Percentiles rank a stretch among this genome's conserved stretches.
phyloP scores from a whole-genome alignment of 2,329 filamentous ascomycete species.

The Aspergillus bombycis region DNA sequence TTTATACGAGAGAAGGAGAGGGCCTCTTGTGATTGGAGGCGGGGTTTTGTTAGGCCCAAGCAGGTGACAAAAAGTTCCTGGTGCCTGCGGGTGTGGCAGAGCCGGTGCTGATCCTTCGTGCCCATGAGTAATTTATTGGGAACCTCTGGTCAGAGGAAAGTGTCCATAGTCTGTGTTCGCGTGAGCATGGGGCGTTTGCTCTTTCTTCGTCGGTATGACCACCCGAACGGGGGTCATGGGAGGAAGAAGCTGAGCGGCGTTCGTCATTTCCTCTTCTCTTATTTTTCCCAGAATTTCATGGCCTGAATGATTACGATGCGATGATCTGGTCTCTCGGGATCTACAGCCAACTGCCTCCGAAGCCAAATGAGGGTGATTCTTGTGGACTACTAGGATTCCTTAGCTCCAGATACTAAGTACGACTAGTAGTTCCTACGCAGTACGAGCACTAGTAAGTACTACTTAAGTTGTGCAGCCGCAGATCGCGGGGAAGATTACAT shows the following conservation, averaged over 20 bases:
- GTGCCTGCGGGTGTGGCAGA: slow-evolving; percentile 1
- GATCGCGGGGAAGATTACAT: slow-evolving; percentile 9
- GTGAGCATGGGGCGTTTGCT: neutral
- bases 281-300: too few relatives aligned
- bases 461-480: neutral
- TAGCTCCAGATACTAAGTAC: neutral
- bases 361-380: neutral
- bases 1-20: neutral
- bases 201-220: neutral
- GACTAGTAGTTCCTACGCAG: too few relatives aligned
- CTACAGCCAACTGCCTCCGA: neutral
- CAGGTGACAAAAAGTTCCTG: neutral
- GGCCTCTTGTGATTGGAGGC: neutral
- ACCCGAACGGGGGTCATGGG: neutral
- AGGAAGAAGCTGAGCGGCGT: neutral
- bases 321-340: neutral
- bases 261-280: too few relatives aligned
- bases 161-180: neutral
- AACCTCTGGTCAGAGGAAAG: neutral
- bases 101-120: neutral
- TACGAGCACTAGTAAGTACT: too few relatives aligned
- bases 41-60: neutral
- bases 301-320: neutral
- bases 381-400: neutral
- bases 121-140: neutral